phyloP scores from a whole-genome alignment of 75 land plant genomes.

The Sequoia sempervirens region DNA sequence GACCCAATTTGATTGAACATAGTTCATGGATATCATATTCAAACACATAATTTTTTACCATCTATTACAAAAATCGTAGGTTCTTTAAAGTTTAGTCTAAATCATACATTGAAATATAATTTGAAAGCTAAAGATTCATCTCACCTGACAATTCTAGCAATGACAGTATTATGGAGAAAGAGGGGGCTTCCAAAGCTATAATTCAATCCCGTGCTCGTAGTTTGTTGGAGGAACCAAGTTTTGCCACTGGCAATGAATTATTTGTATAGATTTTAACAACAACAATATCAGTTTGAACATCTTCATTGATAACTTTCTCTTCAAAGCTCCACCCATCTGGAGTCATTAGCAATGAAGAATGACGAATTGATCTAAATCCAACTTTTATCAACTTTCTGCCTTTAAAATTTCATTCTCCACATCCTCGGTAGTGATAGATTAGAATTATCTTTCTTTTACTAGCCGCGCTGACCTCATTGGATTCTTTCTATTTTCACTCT shows the following conservation, averaged over 20 bases:
- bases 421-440: too few relatives aligned
- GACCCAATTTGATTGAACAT: neutral
- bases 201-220: constrained; percentile 95
- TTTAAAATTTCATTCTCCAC: too few relatives aligned
- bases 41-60: neutral
- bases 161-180: constrained; percentile 86
- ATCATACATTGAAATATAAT: neutral
- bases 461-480: too few relatives aligned
- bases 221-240: constrained; percentile 79
- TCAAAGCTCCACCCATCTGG: constrained; percentile 93
- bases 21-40: neutral
- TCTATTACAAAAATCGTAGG: neutral
- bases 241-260: constrained; percentile 76
- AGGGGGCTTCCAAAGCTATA: constrained; percentile 91
- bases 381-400: too few relatives aligned
- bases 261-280: constrained; percentile 73
- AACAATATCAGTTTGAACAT: constrained; percentile 82
- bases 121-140: neutral
- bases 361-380: too few relatives aligned
- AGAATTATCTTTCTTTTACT: too few relatives aligned
- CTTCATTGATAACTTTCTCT: constrained; percentile 69
- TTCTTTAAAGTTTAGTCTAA: neutral
- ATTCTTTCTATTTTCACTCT: too few relatives aligned
- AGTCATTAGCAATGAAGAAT: too few relatives aligned
- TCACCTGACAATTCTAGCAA: constrained; percentile 91